Conservation (phyloP, 805 yeast genomes). For the Wickerhamomyces sydowiorum region DNA sequence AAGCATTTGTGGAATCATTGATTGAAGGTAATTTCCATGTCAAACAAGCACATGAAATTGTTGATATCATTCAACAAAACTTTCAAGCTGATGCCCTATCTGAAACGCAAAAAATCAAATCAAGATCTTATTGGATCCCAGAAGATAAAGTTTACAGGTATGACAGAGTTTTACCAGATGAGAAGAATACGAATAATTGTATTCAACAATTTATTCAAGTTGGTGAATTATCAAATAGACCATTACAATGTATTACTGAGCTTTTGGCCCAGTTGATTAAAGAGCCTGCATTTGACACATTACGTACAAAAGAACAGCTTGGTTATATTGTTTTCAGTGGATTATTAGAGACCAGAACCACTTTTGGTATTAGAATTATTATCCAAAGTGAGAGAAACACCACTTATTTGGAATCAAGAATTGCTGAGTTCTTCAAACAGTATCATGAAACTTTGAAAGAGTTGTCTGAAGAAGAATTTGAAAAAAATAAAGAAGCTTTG, state of each 20-base stretch:
- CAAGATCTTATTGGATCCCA: slow-evolving; percentile 39
- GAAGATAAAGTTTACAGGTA: slow-evolving; percentile 35
- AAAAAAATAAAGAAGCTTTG: slow-evolving; percentile 64
- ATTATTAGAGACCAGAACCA: slow-evolving; percentile 58
- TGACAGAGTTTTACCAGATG: slow-evolving; percentile 51
- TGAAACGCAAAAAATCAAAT: slow-evolving; percentile 36
- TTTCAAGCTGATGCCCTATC: slow-evolving; percentile 35
- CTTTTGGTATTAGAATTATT: slow-evolving; percentile 65
- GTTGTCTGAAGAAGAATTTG: slow-evolving; percentile 60
- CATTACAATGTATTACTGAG: slow-evolving; percentile 39
- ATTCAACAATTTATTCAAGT: slow-evolving; percentile 73
- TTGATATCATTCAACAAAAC: slow-evolving; percentile 32
- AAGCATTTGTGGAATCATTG: too few species aligned
- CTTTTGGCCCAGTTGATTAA: slow-evolving; percentile 65
- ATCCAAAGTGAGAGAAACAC: slow-evolving; percentile 82
- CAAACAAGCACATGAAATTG: slow-evolving; percentile 47
- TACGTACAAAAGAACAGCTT: slow-evolving; percentile 90
- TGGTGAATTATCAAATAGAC: slow-evolving; percentile 41
- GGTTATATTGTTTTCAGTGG: slow-evolving; percentile 93
- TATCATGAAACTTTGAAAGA: slow-evolving; percentile 41
- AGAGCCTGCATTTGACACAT: slow-evolving; percentile 86
- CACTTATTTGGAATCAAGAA: slow-evolving; percentile 68
- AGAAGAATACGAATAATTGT: slow-evolving; percentile 74
- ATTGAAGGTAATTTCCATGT: slow-evolving; percentile 67
- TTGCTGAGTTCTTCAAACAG: slow-evolving; percentile 53